Base-by-base conservation (phyloP, 2,329 filamentous ascomycete species). In the Fusarium sp. region DNA sequence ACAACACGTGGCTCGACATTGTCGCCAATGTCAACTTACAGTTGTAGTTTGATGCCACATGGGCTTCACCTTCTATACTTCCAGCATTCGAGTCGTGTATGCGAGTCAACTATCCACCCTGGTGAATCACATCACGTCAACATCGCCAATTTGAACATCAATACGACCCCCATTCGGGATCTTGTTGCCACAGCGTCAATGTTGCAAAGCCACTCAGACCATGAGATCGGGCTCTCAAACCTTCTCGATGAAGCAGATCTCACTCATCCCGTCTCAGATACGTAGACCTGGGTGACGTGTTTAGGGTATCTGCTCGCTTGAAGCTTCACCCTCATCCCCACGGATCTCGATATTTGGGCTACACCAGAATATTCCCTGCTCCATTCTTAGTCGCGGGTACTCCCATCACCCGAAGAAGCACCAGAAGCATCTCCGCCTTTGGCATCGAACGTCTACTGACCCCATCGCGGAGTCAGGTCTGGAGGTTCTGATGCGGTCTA, bases 391-490 rank as follows among this genome's bases (percentile, higher is more conserved):
- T 56, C 48, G 63, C 70, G 70, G 70, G 63, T 68, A 64, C 52
- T 66, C 64, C 61, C 57, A 56, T 57, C 59, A 37, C 35, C 70
- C 64, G 48, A 75, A 63, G 70, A 66, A 64, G 57, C 64, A n/a
- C 70, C 72, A 74, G 70, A 72, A 62, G 48, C 37, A 48, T 62
- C 63, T 63, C 72, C 64, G 39, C 41, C 64, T 68, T 68, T 48
- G 16, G 57, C n/a, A 71, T 68, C 27, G 39, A 75, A 59, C 43
- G 35, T 54, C 61, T 14, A 65, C 56, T 58, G 68, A 70, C 61
- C 41, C 50, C 48, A 56, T 72, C 57, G 14, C 58, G 52, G 58
- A 34, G 34, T 70, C 41, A n/a, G 57, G 50, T 61, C 20, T 64
- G 37, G 64, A 72, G 48, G 58, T 52, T 41, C 45, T 37, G 23